Conservation (phyloP, 208 protist genomes). For the Crithidia thermophila region DNA sequence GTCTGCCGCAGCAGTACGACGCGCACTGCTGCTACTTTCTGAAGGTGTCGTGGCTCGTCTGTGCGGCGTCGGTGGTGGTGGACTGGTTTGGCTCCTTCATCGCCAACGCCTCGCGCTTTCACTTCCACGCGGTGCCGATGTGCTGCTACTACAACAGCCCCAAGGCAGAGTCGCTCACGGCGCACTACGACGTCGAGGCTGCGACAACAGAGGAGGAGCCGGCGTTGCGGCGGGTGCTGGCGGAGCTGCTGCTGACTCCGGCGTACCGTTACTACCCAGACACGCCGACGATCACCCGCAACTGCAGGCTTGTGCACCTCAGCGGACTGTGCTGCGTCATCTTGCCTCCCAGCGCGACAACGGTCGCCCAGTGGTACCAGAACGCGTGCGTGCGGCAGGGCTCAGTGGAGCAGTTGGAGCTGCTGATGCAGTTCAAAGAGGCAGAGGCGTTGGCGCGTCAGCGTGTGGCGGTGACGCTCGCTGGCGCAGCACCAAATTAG, state of each 20-base stretch:
- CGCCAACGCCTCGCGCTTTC: conserved; percentile 60
- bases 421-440: conserved; percentile 53
- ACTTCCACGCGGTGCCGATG: conserved; percentile 67
- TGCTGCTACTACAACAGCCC: conserved; percentile 40
- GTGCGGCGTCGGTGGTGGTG: conserved; percentile 57
- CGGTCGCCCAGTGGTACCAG: conserved; percentile 77
- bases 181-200: conserved; percentile 52
- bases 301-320: conserved; percentile 73
- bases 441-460: conserved; percentile 30
- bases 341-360: conserved; percentile 31
- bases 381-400: conserved; percentile 62
- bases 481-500: background rate
- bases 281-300: conserved; percentile 53
- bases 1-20: conserved; percentile 58
- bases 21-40: conserved; percentile 65
- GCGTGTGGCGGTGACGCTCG: conserved; percentile 2
- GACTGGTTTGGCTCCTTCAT: conserved; percentile 82
- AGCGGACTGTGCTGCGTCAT: conserved; percentile 74
- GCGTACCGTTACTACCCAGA: conserved; percentile 69
- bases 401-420: conserved; percentile 52
- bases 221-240: conserved; percentile 46
- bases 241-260: conserved; percentile 41
- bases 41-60: conserved; percentile 75
- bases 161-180: conserved; percentile 32
- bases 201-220: conserved; percentile 40